Percentiles rank a stretch among this genome's conserved stretches.
phyloP scores from a whole-genome alignment of 768 basidiomycete species.

The Kwoniella europaea region DNA sequence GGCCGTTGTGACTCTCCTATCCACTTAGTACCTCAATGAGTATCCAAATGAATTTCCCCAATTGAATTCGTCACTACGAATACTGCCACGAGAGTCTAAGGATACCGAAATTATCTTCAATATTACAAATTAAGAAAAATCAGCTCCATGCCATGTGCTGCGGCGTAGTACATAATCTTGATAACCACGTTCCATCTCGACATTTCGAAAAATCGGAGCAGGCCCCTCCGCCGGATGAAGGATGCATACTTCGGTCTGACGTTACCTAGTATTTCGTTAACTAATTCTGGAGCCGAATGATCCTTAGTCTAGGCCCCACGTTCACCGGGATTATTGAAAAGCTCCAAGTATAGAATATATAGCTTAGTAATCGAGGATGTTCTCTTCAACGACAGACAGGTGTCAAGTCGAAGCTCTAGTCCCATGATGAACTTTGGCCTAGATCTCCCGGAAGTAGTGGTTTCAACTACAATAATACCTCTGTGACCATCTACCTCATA shows the following conservation, averaged over 20 bases:
- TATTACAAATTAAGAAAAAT: neutral
- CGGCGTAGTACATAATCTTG: conserved; percentile 9
- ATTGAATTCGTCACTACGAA: neutral
- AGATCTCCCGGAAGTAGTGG: too few relatives aligned
- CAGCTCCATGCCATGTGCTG: neutral
- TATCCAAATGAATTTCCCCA: neutral
- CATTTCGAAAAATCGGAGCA: conserved; percentile 3
- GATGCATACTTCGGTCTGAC: neutral
- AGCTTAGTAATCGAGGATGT: too few relatives aligned
- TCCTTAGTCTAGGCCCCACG: neutral
- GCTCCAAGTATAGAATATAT: too few relatives aligned
- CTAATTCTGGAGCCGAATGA: neutral
- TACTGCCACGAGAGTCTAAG: neutral
- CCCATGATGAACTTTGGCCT: too few relatives aligned
- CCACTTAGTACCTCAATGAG: neutral
- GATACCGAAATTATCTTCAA: neutral
- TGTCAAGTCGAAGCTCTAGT: too few relatives aligned
- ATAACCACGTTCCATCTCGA: conserved; percentile 8
- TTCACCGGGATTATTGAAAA: neutral
- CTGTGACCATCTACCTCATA: neutral
- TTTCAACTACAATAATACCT: too few relatives aligned
- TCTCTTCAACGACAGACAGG: too few relatives aligned
- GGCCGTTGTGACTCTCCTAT: neutral
- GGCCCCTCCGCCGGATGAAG: conserved; percentile 2
- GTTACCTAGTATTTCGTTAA: neutral